Evolutionary conservation across 2,329 filamentous ascomycete species (phyloP).

Genomic region (Microcyclosporella mali): DNA sequence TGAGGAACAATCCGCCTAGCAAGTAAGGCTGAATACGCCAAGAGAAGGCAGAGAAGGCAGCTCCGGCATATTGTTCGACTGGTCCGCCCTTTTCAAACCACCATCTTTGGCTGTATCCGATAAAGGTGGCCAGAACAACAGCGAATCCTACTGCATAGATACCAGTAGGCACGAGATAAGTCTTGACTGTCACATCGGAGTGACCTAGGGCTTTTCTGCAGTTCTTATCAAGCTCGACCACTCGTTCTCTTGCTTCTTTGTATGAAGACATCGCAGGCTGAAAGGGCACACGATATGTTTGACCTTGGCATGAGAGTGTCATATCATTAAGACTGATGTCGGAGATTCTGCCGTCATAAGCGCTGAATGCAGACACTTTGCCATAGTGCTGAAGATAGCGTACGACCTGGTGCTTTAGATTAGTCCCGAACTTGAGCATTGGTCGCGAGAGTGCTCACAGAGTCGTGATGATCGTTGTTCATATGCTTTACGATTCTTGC

Average conservation of each 20-base stretch:
- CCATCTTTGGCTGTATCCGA: slow-evolving; percentile 45
- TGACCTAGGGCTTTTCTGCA: slow-evolving; percentile 56
- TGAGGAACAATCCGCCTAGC: slow-evolving; percentile 52
- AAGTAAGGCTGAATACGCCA: slow-evolving; percentile 55
- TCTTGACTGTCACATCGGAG: slow-evolving; percentile 50
- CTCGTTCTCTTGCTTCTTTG: slow-evolving; percentile 60
- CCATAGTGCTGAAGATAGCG: slow-evolving; percentile 72
- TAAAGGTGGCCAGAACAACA: slow-evolving; percentile 50
- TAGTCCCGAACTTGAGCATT: neutral
- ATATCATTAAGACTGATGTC: slow-evolving; percentile 62
- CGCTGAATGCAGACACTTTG: slow-evolving; percentile 49
- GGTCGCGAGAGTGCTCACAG: slow-evolving; percentile 38
- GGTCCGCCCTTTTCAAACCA: slow-evolving; percentile 48
- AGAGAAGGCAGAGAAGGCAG: slow-evolving; percentile 54
- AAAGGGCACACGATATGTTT: slow-evolving; percentile 54
- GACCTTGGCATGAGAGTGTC: slow-evolving; percentile 51
- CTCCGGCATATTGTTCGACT: slow-evolving; percentile 38
- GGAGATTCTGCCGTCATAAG: slow-evolving; percentile 54
- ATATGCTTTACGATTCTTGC: slow-evolving; percentile 71
- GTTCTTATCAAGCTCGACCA: slow-evolving; percentile 66
- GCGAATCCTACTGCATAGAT: slow-evolving; percentile 51
- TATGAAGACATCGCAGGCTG: slow-evolving; percentile 63
- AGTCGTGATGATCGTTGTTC: slow-evolving; percentile 73
- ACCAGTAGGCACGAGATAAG: slow-evolving; percentile 46
- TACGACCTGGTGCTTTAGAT: slow-evolving; percentile 44